These are phyloP conservation scores for Erysimum cheiranthoides DNA, from an alignment of 345 rosid species.

Conservation along the genomic window DNA sequence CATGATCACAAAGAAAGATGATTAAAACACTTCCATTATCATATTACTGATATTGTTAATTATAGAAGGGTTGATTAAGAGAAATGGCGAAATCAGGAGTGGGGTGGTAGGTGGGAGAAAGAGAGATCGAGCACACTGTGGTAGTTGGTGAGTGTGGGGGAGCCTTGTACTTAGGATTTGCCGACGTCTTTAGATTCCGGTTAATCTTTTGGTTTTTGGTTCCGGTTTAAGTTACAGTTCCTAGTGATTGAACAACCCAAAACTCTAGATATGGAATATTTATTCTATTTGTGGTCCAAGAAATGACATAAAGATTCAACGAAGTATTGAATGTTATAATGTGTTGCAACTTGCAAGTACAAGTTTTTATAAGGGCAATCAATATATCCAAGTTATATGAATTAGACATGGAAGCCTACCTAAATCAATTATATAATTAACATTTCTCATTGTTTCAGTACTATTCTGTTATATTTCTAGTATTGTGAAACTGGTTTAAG, in stretches of 20 bases:
- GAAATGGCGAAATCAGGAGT: constrained; percentile 37
- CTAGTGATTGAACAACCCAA: constrained; percentile 3
- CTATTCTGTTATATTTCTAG: not conserved
- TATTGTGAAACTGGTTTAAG: not conserved
- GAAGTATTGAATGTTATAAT: constrained; percentile 22
- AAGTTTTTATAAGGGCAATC: not conserved
- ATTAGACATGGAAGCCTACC: not conserved
- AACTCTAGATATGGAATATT: not conserved
- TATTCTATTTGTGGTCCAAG: constrained; percentile 11
- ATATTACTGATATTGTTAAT: not conserved
- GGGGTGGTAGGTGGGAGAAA: constrained; percentile 46
- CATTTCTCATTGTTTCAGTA: not conserved
- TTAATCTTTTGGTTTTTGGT: constrained; percentile 26
- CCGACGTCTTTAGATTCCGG: constrained; percentile 36
- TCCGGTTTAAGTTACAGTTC: constrained; percentile 27
- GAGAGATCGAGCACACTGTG: constrained; percentile 29
- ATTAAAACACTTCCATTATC: constrained; percentile 23
- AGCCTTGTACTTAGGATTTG: constrained; percentile 37
- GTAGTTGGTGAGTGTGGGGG: constrained; percentile 35
- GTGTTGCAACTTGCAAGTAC: constrained; percentile 18
- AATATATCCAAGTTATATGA: constrained; percentile 2
- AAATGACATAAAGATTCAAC: not conserved
- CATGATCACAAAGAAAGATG: constrained; percentile 14
- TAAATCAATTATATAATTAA: not conserved
- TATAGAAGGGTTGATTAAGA: constrained; percentile 15